Base-by-base conservation (phyloP, 768 basidiomycete genomes). In the Boletus sp. region DNA sequence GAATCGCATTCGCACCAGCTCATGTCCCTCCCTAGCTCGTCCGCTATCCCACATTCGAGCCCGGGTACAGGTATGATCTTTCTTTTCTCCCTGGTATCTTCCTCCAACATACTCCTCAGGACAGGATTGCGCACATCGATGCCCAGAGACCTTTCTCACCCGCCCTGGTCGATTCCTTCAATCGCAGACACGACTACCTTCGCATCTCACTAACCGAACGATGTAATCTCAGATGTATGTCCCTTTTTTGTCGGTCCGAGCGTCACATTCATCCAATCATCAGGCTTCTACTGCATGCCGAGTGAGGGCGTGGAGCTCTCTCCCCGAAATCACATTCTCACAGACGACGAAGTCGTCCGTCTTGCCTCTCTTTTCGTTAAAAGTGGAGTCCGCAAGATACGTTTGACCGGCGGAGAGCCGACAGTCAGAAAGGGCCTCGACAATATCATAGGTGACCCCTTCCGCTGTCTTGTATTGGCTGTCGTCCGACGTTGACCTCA, bases 241-340 rank as follows among this genome's bases (percentile, higher is more conserved):
- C 34, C 38, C 10, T 51, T 34, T 63, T 40, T 23, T 6, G 23
- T 42, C 40, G 1, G 10, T 14, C 42, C 35, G 40, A 27, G 34
- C 40, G 6, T 19, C n/a, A 43, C 19, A 41, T 42, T 56, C 46
- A 40, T 35, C 10, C 30, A 4, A 1, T 45, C 43, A 40, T 23
- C 57, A 94, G 90, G 91, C 61, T 92, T 92, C 63, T 95, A 95
- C 67, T 94, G 91, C 64, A 95, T 94, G 92, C 92, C 91, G 3
- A 81, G 78, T 49, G 83, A 88, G 64, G 90, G 91, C 32, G 74
- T 93, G 5, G 80, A 87, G 49, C 77, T 93, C 27, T 85, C 88
- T 13, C 92, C 90, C 3, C 73, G 74, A 33, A 75, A 76, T 10
- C 78, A 88, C 54, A 78, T 92, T 53, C 77, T 95, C 37, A 83